Conservation (phyloP, 495 filamentous ascomycete genomes). For the Xylaria grammica region DNA sequence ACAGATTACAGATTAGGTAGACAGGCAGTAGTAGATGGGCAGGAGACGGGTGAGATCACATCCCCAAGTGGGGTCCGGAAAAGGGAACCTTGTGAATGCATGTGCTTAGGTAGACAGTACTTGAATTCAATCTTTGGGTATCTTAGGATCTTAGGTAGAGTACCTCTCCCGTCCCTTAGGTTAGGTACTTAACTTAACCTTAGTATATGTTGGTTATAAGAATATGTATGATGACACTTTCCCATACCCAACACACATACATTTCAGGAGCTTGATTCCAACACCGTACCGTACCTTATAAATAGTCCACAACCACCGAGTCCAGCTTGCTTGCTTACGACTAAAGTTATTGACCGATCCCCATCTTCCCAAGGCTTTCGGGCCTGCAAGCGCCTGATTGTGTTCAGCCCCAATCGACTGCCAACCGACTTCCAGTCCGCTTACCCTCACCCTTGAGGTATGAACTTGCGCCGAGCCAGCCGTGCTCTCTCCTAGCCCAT, state of each 20-base stretch:
- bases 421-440: background rate
- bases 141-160: no score
- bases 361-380: background rate
- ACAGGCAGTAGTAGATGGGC: no score
- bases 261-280: conserved; percentile 1
- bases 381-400: background rate
- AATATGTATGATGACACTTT: background rate
- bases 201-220: conserved; percentile 9
- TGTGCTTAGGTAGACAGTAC: no score
- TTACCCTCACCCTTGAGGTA: conserved; percentile 1
- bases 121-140: no score
- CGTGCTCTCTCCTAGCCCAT: conserved; percentile 20
- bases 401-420: background rate
- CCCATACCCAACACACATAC: background rate
- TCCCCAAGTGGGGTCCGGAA: no score
- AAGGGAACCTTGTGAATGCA: no score
- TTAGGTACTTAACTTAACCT: background rate
- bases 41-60: no score
- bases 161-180: no score
- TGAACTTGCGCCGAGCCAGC: conserved; percentile 30
- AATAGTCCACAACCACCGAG: background rate
- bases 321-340: background rate
- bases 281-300: conserved; percentile 6
- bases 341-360: background rate
- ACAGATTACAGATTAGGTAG: no score